phyloP scores from a whole-genome alignment of 2,329 filamentous ascomycete genomes.

The Metarhizium rileyi region DNA sequence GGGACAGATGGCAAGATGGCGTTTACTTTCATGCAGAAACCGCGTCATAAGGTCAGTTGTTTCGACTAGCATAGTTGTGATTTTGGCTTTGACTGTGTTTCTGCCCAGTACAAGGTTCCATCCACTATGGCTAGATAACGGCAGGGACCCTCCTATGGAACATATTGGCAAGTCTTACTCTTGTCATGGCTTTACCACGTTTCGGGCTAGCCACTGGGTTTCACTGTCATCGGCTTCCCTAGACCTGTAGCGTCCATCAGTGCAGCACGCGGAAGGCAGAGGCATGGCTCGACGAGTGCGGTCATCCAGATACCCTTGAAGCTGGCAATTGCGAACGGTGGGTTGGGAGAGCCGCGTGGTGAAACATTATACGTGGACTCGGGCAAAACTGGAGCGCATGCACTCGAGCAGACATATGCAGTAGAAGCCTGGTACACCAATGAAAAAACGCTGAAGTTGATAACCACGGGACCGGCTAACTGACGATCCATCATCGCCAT shows the following conservation, averaged over 20 bases:
- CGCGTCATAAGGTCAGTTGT: neutral
- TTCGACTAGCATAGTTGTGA: neutral
- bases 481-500: too few relatives aligned
- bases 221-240: neutral
- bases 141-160: neutral
- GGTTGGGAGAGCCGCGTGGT: too few relatives aligned
- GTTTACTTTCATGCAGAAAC: neutral
- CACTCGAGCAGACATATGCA: neutral
- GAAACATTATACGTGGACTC: neutral
- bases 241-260: neutral
- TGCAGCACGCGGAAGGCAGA: neutral
- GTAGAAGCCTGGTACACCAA: too few relatives aligned
- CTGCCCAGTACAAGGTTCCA: neutral
- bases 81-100: neutral
- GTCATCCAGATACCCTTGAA: neutral
- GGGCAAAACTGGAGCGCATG: neutral
- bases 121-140: neutral
- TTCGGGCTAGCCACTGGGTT: neutral
- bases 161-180: neutral
- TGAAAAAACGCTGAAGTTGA: too few relatives aligned
- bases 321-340: neutral
- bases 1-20: neutral
- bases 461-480: too few relatives aligned
- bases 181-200: neutral
- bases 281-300: neutral